Conservation (phyloP, 176 grass and related monocot species). For the Musa beccarii region DNA sequence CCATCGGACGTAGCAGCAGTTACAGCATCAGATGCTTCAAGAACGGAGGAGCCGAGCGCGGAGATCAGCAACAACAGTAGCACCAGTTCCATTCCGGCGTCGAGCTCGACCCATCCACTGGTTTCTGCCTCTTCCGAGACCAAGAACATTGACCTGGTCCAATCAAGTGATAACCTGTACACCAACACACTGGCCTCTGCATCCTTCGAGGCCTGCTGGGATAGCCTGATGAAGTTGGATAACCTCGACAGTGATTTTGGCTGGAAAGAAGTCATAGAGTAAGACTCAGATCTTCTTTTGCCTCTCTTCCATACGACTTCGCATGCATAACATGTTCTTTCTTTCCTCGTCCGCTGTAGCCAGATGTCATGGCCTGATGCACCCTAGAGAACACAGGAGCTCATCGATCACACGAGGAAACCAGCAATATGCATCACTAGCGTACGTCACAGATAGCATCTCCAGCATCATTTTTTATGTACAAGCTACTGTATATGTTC, state of each 20-base stretch:
- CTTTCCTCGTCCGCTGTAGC: not conserved
- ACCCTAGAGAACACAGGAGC: not conserved
- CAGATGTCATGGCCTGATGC: not conserved
- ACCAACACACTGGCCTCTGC: too few relatives aligned
- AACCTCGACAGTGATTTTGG: not conserved
- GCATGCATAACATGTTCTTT: not conserved
- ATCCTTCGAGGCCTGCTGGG: not conserved
- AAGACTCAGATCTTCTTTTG: not conserved
- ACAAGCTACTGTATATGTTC: too few relatives aligned
- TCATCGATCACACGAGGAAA: too few relatives aligned
- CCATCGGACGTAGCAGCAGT: not conserved
- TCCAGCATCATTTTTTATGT: not conserved
- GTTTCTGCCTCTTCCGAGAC: not conserved
- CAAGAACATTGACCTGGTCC: not conserved
- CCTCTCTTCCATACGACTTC: not conserved
- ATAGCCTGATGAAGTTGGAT: not conserved
- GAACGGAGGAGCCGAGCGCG: not conserved
- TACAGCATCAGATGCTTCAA: not conserved
- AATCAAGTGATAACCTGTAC: not conserved
- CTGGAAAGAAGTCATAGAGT: constrained; percentile 3
- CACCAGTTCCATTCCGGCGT: not conserved
- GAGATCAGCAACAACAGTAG: not conserved
- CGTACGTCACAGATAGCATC: not conserved
- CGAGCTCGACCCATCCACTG: not conserved
- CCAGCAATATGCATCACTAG: not conserved